Evolutionary conservation across 1,284 basidiomycete genomes (phyloP), one percentile per base, ranked within the genome.

Genomic region (Lignosus rhinocerotis): DNA sequence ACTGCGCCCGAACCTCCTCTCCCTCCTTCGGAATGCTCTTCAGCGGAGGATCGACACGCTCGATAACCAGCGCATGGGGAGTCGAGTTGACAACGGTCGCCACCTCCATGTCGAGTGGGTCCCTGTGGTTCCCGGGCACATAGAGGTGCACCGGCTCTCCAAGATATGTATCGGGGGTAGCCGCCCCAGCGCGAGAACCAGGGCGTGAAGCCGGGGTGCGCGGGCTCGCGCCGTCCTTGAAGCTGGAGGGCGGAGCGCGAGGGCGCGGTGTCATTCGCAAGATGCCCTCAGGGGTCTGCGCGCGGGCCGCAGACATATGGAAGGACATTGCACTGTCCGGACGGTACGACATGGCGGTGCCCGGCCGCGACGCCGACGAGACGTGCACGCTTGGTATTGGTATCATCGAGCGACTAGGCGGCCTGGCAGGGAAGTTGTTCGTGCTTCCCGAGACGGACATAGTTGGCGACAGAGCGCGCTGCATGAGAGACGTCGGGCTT

Each of bases 41-140:
- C 62, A 94, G 70, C 8, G 86, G 89, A 19, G 90, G 85, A 67
- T 95, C 93, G 10, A 94, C 77, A 2, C 94, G 86, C 67, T 91
- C 88, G 54, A 95, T 79, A 16, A 87, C 71, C 53, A 96, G 77
- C 14, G 87, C 85, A 66, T 93, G 91, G 17, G 85, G 78, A 43
- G 93, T 82, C 16, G 83, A 81, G 70, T 95, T 94, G 60, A 86
- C 88, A 42, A 94, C 75, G 33, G 76, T 74, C 4, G 90, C 90
- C 38, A 96, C 85, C 70, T 93, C 90, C 7, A 79, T 73, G 72
- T 96, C 93, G 36, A 96, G 82, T 4, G 93, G 91, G 70, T 96
- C 93, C 59, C 83, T 84, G 44, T 78, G 68, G 70, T 88, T 93
- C 3, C 72, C 75, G 1, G 90, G 84, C n/a, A 82, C 71, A 72